phyloP scores from a whole-genome alignment of 2,329 filamentous ascomycete species.

The Scortechinia acanthostroma region DNA sequence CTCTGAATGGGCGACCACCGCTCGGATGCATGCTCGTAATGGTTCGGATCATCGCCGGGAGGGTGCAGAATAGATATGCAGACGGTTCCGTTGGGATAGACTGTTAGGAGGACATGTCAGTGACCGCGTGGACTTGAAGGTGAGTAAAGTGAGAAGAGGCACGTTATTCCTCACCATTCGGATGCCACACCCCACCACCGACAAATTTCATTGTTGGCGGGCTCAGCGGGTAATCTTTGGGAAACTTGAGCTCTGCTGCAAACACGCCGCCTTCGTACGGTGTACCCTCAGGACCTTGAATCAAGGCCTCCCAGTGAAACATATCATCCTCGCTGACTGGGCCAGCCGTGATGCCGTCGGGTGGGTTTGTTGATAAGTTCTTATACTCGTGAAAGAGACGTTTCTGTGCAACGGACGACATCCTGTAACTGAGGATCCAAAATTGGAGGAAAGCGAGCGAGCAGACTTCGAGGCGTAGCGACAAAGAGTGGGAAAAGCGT shows the following conservation, averaged over 20 bases:
- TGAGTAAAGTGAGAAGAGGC: slow-evolving; percentile 11
- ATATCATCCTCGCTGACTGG: slow-evolving; percentile 91
- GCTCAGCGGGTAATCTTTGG: slow-evolving; percentile 91
- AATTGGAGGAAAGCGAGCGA: too few relatives aligned
- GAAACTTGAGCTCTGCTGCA: slow-evolving; percentile 88
- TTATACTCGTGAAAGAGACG: slow-evolving; percentile 96
- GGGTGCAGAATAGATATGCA: slow-evolving; percentile 98
- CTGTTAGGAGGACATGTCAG: slow-evolving; percentile 33
- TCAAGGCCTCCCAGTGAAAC: slow-evolving; percentile 91
- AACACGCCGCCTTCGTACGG: slow-evolving; percentile 95
- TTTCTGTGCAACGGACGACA: slow-evolving; percentile 51
- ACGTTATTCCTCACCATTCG: slow-evolving; percentile 61
- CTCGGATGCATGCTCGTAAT: slow-evolving; percentile 93
- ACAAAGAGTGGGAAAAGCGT: too few relatives aligned
- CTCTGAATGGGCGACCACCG: slow-evolving; percentile 95
- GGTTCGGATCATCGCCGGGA: slow-evolving; percentile 93
- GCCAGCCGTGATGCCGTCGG: slow-evolving; percentile 94
- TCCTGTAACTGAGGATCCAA: too few relatives aligned
- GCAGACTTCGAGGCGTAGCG: too few relatives aligned
- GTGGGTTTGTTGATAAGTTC: slow-evolving; percentile 83
- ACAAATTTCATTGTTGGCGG: slow-evolving; percentile 95
- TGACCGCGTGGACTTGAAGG: slow-evolving; percentile 2
- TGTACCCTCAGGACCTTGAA: slow-evolving; percentile 89
- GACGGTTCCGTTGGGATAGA: slow-evolving; percentile 84
- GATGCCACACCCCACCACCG: slow-evolving; percentile 81